These are phyloP conservation scores for Melampsora americana DNA, from an alignment of 1,284 basidiomycete species.

Conservation along the genomic window DNA sequence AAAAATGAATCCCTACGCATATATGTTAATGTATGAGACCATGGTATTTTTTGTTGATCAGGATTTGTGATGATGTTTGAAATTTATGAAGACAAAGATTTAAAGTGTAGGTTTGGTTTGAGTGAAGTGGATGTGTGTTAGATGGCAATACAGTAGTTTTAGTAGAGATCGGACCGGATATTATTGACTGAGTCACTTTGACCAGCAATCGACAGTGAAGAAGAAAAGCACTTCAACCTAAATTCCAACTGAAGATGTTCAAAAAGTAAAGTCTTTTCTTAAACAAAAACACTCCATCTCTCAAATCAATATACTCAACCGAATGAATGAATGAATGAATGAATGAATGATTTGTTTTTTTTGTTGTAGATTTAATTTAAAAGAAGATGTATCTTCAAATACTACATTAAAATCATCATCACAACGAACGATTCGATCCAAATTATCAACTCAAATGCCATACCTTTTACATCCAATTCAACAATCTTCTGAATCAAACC, in stretches of 20 bases:
- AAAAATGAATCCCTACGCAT: too few species aligned
- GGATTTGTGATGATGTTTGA: too few species aligned
- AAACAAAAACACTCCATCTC: background rate
- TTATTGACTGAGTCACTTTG: too few species aligned
- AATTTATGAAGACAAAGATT: too few species aligned
- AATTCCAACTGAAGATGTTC: slow-evolving; percentile 11
- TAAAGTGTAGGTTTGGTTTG: too few species aligned
- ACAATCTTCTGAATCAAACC: slow-evolving; percentile 31
- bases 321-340: background rate
- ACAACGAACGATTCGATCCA: slow-evolving; percentile 79
- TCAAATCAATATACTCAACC: background rate
- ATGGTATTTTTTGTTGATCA: too few species aligned
- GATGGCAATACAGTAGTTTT: too few species aligned
- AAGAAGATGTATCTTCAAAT: slow-evolving; percentile 83
- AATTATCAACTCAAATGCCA: slow-evolving; percentile 79
- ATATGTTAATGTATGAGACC: too few species aligned
- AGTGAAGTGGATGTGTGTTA: too few species aligned
- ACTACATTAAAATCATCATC: slow-evolving; percentile 94
- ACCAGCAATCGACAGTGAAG: too few species aligned
- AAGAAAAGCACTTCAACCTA: background rate
- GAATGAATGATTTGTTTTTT: background rate
- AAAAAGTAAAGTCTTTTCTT: slow-evolving; percentile 11
- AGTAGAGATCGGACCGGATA: too few species aligned
- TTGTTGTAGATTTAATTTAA: slow-evolving; percentile 78
- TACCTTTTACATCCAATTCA: slow-evolving; percentile 57